phyloP scores from a whole-genome alignment of 331 rosid genomes.

The Cucumis variabilis region DNA sequence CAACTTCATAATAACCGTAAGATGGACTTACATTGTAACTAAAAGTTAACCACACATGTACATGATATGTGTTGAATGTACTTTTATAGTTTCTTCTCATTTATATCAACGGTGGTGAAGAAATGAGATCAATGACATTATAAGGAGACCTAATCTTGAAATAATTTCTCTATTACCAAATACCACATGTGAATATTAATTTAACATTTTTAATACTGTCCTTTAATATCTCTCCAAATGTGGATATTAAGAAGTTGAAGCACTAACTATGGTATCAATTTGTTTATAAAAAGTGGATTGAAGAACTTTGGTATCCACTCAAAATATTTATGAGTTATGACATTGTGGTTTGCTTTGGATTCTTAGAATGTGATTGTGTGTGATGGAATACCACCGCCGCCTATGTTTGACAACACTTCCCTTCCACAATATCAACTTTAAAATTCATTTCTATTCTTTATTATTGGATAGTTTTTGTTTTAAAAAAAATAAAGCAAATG shows the following conservation, averaged over 20 bases:
- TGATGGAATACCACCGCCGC: constrained; percentile 6
- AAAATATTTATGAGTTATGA: neutral
- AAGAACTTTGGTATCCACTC: neutral
- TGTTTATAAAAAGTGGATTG: neutral
- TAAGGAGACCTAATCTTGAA: too few species aligned
- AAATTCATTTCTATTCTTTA: neutral
- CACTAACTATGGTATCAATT: neutral
- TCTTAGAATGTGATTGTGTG: neutral
- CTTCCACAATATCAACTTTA: neutral
- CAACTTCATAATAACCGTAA: too few species aligned
- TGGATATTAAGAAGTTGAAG: neutral
- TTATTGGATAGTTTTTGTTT: too few species aligned
- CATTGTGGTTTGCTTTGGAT: neutral
- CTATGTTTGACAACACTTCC: neutral
- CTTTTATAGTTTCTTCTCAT: too few species aligned
- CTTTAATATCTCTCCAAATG: neutral
- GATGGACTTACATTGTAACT: too few species aligned
- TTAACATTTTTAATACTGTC: too few species aligned
- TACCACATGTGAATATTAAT: neutral
- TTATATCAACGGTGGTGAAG: too few species aligned
- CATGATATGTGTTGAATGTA: too few species aligned
- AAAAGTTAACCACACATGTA: too few species aligned
- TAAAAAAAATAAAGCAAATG: too few species aligned
- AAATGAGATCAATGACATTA: too few species aligned
- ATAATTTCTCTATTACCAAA: neutral